Base-by-base conservation (phyloP, 768 basidiomycete genomes). In the Agrocybe chaxingu region DNA sequence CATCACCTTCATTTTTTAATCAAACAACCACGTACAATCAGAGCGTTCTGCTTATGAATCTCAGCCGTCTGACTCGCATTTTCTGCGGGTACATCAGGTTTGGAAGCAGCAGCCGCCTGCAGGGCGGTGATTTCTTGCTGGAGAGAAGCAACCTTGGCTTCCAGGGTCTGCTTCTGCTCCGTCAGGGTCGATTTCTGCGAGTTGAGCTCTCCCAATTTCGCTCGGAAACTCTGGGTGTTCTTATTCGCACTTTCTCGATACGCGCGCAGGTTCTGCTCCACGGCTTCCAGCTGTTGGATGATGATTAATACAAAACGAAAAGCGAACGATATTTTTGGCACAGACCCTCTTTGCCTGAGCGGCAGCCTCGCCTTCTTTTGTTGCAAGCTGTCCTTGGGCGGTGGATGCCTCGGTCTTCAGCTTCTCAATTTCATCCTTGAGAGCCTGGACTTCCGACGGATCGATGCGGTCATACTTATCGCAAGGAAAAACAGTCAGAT, bases 391-490 rank as follows among this genome's bases (percentile, higher is more conserved):
- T 37, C 51, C 56, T 11, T 57, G 52, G 8, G 49, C 29, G 4
- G 52, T 38, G 8, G 53, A 36, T 2, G 51, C 30, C 12, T 58
- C 61, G 16, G 54, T 38, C 52, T 63, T 60, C 13, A 59, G 48
- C 33, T 53, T 54, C 4, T 50, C 77, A 7, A 88, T 78, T 61
- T 92, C 85, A 18, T 87, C 86, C 65, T 84, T 89, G 47, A 94
- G 74, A 6, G 78, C 75, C 60, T 92, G 88, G 34, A 93, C 73
- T 60, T 94, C 92, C 2, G 86, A 82, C 12, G 92, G 91, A 63
- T 93, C 92, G 57, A 90, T 86, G 40, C 92, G 88, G 58, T 94
- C 90, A 61, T 92, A 92, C 88, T 91, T 53, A 24, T 24, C 5
- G 5, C 3, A 30, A 30, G 30, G 29, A 35, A 37, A 52, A 16